phyloP scores from a whole-genome alignment of 1,139 yeast species.

The Candida sanyaensis region DNA sequence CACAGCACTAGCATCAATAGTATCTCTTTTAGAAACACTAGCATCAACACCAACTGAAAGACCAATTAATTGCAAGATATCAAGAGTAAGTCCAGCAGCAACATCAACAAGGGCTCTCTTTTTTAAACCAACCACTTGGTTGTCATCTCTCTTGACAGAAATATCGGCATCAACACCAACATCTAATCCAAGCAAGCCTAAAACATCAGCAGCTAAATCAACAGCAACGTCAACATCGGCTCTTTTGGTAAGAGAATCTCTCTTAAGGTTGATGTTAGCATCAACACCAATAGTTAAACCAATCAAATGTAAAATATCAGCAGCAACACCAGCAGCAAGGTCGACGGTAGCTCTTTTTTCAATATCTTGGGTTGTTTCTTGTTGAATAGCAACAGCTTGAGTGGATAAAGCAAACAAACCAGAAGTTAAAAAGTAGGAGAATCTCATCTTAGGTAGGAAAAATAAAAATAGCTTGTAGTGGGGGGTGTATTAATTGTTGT shows the following conservation, averaged over 20 bases:
- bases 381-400: conserved; percentile 5
- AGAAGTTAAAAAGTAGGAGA: neutral
- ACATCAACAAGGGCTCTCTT: conserved; percentile 3
- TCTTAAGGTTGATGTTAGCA: neutral
- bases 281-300: conserved; percentile 2
- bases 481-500: neutral
- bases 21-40: conserved; percentile 2
- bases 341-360: conserved; percentile 3
- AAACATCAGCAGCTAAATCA: conserved; percentile 3
- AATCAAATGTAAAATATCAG: neutral
- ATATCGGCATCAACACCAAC: neutral
- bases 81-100: conserved; percentile 1
- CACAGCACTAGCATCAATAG: neutral
- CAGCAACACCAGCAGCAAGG: conserved; percentile 1
- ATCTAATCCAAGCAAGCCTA: neutral
- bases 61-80: neutral
- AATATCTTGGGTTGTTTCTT: neutral
- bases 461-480: neutral
- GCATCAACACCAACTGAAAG: conserved; percentile 4
- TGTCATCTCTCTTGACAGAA: conserved; percentile 1
- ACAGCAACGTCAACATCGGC: neutral
- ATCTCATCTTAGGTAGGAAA: conserved; percentile 1
- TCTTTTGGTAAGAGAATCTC: conserved; percentile 1
- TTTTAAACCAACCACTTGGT: neutral
- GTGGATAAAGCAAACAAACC: conserved; percentile 5